Evolutionary conservation across 345 rosid species (phyloP).

Genomic region (Syzygium oleosum): DNA sequence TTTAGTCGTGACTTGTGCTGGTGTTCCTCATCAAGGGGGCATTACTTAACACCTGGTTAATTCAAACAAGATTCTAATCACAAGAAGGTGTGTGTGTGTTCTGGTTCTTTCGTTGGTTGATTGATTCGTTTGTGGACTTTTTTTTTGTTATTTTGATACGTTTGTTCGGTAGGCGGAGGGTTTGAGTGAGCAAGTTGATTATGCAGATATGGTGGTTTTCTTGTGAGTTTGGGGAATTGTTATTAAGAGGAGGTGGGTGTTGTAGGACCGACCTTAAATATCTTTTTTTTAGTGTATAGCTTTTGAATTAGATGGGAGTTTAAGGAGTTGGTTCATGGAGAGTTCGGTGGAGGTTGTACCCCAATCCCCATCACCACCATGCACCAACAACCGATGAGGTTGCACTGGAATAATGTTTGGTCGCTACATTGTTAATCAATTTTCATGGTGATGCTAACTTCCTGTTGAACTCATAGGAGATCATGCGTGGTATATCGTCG

Average conservation of each 20-base stretch:
- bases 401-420: not conserved
- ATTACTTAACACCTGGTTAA: not conserved
- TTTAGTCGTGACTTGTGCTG: not conserved
- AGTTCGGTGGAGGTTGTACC: not conserved
- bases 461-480: not conserved
- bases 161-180: not conserved
- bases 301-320: not conserved
- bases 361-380: not conserved
- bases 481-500: not conserved
- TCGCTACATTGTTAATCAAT: not conserved
- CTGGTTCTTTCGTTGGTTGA: not conserved
- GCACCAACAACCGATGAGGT: not conserved
- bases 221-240: not conserved
- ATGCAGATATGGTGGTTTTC: not conserved
- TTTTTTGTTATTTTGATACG: not conserved
- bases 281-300: not conserved
- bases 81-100: not conserved
- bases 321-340: not conserved
- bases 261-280: not conserved
- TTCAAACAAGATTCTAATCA: not conserved
- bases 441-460: not conserved
- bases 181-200: not conserved
- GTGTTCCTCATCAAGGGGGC: not conserved
- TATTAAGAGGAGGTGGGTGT: not conserved
- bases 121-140: not conserved